Base-by-base conservation (phyloP, 257 asterid genomes). In the Salvia rosmarinus region DNA sequence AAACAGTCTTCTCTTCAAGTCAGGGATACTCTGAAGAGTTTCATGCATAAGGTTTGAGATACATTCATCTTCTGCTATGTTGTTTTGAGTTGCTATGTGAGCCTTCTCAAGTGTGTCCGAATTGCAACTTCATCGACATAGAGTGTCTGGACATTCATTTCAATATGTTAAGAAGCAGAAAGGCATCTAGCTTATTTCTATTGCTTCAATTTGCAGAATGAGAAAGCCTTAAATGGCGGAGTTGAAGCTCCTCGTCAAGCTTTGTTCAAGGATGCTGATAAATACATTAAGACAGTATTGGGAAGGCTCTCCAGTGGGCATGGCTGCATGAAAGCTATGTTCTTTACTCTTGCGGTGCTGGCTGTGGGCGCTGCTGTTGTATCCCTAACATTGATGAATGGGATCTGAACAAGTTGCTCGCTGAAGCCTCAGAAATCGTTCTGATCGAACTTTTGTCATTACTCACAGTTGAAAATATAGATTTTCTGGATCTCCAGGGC, bases 211-310 rank as follows among this genome's bases (percentile, higher is more conserved):
- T 42, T 57, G 68, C 83, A 93, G 98, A 93, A 90, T 52, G 90
- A 84, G 85, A 80, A 86, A 73, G 89, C 86, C 35, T 70, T 81
- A n/a, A 80, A 72, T 62, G 88, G 78, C 4, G 90, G 79, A 42
- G 88, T 30, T 39, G 93, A 87, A 71, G 88, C 14, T 64, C 32
- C 64, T 35, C 80, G 35, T 54, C 86, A 71, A 76, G 77, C 75
- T 44, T 28, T 49, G 30, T 81, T 82, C 64, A 83, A 77, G 82
- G 94, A 93, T 30, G 91, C 97, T 0, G 93, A 88, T 57, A 88
- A 82, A 60, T 84, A 86, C 80, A 81, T 92, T 67, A 90, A 77
- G 80, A 52, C 71, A 46, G 12, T 93, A 39, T 47, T 39, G 69
- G 85, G 86, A 51, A 87, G 68, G 84, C 54, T 89, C 39, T 84